Evolutionary conservation across 1,284 basidiomycete genomes (phyloP).

Genomic region (Ustilago bromivora): DNA sequence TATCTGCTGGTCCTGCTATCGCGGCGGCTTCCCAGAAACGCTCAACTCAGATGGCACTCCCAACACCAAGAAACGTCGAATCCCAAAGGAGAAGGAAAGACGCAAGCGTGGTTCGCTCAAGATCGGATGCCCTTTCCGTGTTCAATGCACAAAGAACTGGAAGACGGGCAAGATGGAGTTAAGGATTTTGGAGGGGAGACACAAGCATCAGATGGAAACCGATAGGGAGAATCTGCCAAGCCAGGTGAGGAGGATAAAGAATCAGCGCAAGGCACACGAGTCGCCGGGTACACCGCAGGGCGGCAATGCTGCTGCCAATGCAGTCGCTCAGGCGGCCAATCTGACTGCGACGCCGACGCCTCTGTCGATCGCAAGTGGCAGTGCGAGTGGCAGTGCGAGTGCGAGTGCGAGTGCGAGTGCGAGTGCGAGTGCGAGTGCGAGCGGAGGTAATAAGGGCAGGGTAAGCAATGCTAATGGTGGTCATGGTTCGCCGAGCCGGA

Average conservation of each 20-base stretch:
- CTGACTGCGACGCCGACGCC: conserved; percentile 26
- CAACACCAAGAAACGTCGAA: conserved; percentile 47
- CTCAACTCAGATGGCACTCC: conserved; percentile 49
- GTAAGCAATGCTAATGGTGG: conserved; percentile 8
- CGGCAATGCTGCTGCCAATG: conserved; percentile 40
- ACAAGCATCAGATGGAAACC: conserved; percentile 53
- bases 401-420: too few relatives aligned
- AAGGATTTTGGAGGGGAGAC: conserved; percentile 44
- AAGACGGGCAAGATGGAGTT: conserved; percentile 54
- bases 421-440: too few relatives aligned
- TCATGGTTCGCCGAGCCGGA: conserved; percentile 10
- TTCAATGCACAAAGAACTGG: conserved; percentile 55
- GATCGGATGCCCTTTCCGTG: conserved; percentile 53
- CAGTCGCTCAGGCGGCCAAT: conserved; percentile 43
- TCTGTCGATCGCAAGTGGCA: neutral
- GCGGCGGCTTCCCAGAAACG: conserved; percentile 47
- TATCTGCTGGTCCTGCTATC: conserved; percentile 54
- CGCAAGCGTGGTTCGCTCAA: conserved; percentile 49
- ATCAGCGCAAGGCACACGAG: conserved; percentile 30
- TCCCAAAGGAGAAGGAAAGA: conserved; percentile 52
- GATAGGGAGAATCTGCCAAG: conserved; percentile 46
- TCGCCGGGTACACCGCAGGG: conserved; percentile 18
- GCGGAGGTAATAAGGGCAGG: conserved; percentile 1
- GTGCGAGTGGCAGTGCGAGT: neutral
- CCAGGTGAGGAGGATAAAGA: conserved; percentile 44